Evolutionary conservation across 805 yeast genomes (phyloP).

Genomic region (Peterozyma xylosa): DNA sequence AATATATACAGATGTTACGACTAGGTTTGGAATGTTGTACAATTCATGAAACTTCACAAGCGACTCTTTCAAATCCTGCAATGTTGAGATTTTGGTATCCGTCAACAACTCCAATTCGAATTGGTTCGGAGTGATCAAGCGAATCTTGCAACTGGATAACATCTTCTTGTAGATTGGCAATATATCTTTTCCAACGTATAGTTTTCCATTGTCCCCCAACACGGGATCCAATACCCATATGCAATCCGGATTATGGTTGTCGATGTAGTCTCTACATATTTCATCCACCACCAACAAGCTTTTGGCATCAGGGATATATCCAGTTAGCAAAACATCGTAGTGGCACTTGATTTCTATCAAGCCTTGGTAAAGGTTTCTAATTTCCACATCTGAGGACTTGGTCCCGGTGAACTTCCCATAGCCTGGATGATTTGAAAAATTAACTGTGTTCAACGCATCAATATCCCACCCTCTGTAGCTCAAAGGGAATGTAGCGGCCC

Average conservation of each 20-base stretch:
- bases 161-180: constrained; percentile 52
- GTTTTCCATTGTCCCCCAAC: constrained; percentile 69
- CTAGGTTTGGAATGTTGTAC: constrained; percentile 50
- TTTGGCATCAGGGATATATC: constrained; percentile 57
- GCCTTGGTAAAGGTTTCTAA: constrained; percentile 31
- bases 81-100: constrained; percentile 36
- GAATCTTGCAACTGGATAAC: constrained; percentile 40
- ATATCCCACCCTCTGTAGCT: constrained; percentile 66
- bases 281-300: constrained; percentile 37
- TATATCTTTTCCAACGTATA: constrained; percentile 53
- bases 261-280: constrained; percentile 17
- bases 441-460: constrained; percentile 57
- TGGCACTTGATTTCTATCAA: constrained; percentile 21
- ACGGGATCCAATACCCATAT: constrained; percentile 70
- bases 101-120: constrained; percentile 76
- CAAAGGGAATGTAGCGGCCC: constrained; percentile 58
- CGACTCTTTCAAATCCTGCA: constrained; percentile 35
- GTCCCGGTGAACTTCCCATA: constrained; percentile 51
- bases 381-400: constrained; percentile 29
- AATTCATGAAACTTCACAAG: constrained; percentile 37
- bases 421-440: constrained; percentile 67
- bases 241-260: constrained; percentile 30
- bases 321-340: constrained; percentile 56
- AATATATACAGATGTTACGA: constrained; percentile 49
- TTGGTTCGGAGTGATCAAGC: constrained; percentile 83